Evolutionary conservation across 129 eudicot species (phyloP), one percentile per base, ranked within the genome.

Genomic region (Flaveria sonorensis): DNA sequence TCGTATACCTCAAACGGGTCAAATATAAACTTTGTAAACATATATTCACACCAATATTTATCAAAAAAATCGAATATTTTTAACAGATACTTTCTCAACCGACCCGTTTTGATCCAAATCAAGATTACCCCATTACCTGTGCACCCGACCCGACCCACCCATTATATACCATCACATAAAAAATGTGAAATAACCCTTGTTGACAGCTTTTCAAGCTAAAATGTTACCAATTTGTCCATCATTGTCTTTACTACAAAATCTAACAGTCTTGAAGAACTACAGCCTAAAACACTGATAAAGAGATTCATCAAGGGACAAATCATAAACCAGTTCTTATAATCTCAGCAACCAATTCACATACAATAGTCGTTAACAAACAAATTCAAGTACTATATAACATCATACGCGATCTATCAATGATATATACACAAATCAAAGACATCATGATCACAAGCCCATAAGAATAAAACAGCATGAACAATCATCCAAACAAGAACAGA

Each of bases 401-500:
- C 53, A 28, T 28, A 62, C 7, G 36, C 72, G 64, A 47, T 12
- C 40, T 18, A 47, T 26, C 72, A 75, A n/a, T n/a, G 47, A 42
- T 6, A 39, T 9, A 64, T 2, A 53, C 57, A 19, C 46, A 16
- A 42, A 53, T 12, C 21, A 11, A 8, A 42, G 42, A 30, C 19
- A 11, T n/a, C 48, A 71, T 26, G 43, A 26, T 79, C 57, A 72
- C 4, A 80, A 51, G 50, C 60, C 20, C 63, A 36, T 20, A 48
- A 71, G 30, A 65, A 24, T 47, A 71, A 56, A 14, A n/a, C 39
- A 79, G 5, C 71, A 70, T 68, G 26, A 77, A 66, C 10, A 9
- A 73, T 56, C 21, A 73, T 21, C 63, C 16, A 79, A 51, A 50
- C 30, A 71, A 23, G 47, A 71, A 65, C 40, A 72, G 16, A 79